Conservation (phyloP, 2,329 filamentous ascomycete species). For the Hymenotorrendiella dingleyae region DNA sequence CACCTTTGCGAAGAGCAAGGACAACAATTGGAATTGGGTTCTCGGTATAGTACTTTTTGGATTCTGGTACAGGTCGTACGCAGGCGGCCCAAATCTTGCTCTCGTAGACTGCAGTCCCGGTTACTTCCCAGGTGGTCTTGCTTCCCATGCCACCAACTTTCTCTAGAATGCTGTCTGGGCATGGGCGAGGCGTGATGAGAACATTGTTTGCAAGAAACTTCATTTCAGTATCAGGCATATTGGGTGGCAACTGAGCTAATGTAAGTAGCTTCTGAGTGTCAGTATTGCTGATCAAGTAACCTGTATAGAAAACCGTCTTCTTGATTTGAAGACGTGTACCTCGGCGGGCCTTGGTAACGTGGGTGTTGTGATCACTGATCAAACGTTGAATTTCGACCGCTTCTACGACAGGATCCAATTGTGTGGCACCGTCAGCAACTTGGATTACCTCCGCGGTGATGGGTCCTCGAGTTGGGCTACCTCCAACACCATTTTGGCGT, state of each 20-base stretch:
- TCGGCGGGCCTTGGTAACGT: slow-evolving; percentile 39
- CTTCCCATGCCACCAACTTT: slow-evolving; percentile 84
- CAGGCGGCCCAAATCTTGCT: slow-evolving; percentile 83
- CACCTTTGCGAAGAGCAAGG: slow-evolving; percentile 69
- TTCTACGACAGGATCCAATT: slow-evolving; percentile 72
- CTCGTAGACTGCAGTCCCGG: slow-evolving; percentile 67
- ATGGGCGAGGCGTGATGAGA: slow-evolving; percentile 76
- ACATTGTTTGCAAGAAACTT: slow-evolving; percentile 85
- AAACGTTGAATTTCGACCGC: slow-evolving; percentile 81
- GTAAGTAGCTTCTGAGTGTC: slow-evolving; percentile 68
- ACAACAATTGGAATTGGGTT: slow-evolving; percentile 75
- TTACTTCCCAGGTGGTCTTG: slow-evolving; percentile 79
- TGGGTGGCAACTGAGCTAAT: slow-evolving; percentile 59
- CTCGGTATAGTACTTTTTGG: slow-evolving; percentile 69
- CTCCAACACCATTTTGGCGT: slow-evolving; percentile 41
- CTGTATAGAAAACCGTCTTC: slow-evolving; percentile 85
- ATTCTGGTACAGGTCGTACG: slow-evolving; percentile 64
- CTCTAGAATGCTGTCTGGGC: slow-evolving; percentile 64
- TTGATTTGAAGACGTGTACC: slow-evolving; percentile 61
- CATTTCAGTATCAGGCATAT: slow-evolving; percentile 62
- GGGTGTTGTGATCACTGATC: slow-evolving; percentile 78
- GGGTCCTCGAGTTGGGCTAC: slow-evolving; percentile 51
- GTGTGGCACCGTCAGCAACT: slow-evolving; percentile 69
- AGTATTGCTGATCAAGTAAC: slow-evolving; percentile 71
- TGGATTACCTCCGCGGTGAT: slow-evolving; percentile 79